Percentiles rank a stretch among this genome's conserved stretches.
Evolutionary conservation across 2,329 filamentous ascomycete species (phyloP).

Genomic region (Coniochaeta hoffmannii): DNA sequence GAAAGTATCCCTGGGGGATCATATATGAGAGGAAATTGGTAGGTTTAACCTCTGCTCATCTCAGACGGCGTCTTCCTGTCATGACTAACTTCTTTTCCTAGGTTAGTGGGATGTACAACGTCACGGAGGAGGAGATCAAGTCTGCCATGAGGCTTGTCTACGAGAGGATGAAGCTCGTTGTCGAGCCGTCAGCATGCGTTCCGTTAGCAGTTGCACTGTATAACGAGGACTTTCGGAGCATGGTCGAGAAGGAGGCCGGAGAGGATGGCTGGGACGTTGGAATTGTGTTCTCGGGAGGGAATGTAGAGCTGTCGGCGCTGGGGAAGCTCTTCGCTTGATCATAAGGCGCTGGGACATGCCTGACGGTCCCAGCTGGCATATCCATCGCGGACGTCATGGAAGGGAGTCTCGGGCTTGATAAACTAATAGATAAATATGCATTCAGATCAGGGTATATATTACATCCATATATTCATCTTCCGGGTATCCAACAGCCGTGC

Average conservation of each 20-base stretch:
- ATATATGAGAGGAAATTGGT: constrained; percentile 63
- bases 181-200: constrained; percentile 89
- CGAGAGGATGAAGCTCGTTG: constrained; percentile 83
- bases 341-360: too few relatives aligned
- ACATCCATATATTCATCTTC: too few relatives aligned
- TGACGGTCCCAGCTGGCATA: too few relatives aligned
- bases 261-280: constrained; percentile 66
- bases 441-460: too few relatives aligned
- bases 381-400: too few relatives aligned
- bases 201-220: constrained; percentile 74
- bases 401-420: too few relatives aligned
- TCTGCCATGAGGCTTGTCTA: constrained; percentile 68
- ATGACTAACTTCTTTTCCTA: too few relatives aligned
- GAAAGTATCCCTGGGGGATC: constrained; percentile 66
- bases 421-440: too few relatives aligned
- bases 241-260: constrained; percentile 65
- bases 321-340: constrained; percentile 44
- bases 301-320: constrained; percentile 47
- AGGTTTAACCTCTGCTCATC: too few relatives aligned
- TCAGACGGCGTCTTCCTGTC: too few relatives aligned
- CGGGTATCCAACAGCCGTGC: too few relatives aligned
- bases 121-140: constrained; percentile 76
- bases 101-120: constrained; percentile 64
- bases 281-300: constrained; percentile 53
- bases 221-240: constrained; percentile 70